These are phyloP conservation scores for Populus simonii DNA, from an alignment of 345 rosid species.

Conservation along the genomic window DNA sequence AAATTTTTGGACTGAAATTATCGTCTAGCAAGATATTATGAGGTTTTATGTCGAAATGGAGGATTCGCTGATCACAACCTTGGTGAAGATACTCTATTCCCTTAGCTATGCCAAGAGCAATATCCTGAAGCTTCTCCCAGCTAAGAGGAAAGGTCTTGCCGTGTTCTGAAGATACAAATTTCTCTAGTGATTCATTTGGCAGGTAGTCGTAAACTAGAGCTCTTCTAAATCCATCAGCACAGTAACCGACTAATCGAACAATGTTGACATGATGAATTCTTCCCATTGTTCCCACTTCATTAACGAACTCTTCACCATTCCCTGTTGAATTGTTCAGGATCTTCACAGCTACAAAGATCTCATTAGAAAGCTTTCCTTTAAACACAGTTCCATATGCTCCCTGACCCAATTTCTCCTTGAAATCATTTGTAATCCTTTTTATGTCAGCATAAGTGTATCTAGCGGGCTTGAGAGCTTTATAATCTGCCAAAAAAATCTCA, in stretches of 20 bases:
- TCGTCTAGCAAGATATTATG: constrained; percentile 11
- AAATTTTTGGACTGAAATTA: constrained; percentile 18
- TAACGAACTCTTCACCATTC: constrained; percentile 23
- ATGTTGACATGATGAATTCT: constrained; percentile 19
- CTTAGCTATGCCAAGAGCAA: constrained; percentile 21
- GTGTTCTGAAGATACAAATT: constrained; percentile 1
- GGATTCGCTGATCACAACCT: constrained; percentile 20
- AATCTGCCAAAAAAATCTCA: constrained; percentile 23
- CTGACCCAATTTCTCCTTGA: constrained; percentile 20
- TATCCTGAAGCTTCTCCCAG: constrained; percentile 17
- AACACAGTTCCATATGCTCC: constrained; percentile 28
- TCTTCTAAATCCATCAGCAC: constrained; percentile 17
- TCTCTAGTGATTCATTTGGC: constrained; percentile 6
- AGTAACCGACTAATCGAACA: constrained; percentile 10
- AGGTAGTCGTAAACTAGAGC: constrained; percentile 11
- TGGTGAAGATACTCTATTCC: constrained; percentile 25
- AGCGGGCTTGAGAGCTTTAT: constrained; percentile 25
- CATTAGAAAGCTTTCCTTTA: constrained; percentile 26
- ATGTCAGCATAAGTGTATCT: constrained; percentile 18
- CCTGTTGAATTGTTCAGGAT: constrained; percentile 18
- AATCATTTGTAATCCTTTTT: constrained; percentile 20
- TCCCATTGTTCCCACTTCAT: constrained; percentile 27
- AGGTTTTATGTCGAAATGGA: constrained; percentile 18
- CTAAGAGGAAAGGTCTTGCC: background rate
- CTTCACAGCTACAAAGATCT: constrained; percentile 28